These are phyloP conservation scores for Juncus effusus DNA, from an alignment of 176 grass and related monocot genomes.

Conservation along the genomic window DNA sequence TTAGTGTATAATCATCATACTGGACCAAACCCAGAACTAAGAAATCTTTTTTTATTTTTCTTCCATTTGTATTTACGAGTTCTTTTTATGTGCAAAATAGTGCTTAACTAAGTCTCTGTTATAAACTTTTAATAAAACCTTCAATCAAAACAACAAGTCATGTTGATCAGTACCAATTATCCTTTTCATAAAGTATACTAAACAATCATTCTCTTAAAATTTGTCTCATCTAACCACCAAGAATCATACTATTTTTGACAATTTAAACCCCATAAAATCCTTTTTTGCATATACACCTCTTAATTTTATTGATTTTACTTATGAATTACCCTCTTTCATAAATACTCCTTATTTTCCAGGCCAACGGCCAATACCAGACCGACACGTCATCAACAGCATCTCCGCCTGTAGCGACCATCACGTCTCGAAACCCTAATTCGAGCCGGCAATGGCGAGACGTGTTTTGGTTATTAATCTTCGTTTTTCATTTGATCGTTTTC, in stretches of 20 bases:
- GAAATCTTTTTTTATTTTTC: neutral
- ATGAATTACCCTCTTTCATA: neutral
- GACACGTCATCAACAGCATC: slow-evolving; percentile 28
- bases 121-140: too few species aligned
- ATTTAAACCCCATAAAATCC: too few species aligned
- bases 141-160: too few species aligned
- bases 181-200: neutral
- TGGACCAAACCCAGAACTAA: neutral
- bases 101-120: too few species aligned
- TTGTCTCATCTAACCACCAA: neutral
- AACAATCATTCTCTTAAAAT: neutral
- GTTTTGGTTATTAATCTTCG: slow-evolving; percentile 85
- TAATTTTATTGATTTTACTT: too few species aligned
- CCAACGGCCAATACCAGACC: slow-evolving; percentile 21
- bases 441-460: slow-evolving; percentile 74
- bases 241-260: neutral
- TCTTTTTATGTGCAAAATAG: too few species aligned
- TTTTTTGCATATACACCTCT: too few species aligned
- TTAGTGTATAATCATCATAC: neutral
- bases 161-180: too few species aligned
- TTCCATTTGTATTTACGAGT: too few species aligned
- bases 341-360: too few species aligned
- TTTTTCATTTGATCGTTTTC: slow-evolving; percentile 71
- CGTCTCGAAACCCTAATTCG: neutral
- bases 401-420: neutral